Percentiles rank a stretch among this genome's conserved stretches.
Evolutionary conservation across 176 grass and related monocot genomes (phyloP).

Genomic region (Tuctoria greenei): DNA sequence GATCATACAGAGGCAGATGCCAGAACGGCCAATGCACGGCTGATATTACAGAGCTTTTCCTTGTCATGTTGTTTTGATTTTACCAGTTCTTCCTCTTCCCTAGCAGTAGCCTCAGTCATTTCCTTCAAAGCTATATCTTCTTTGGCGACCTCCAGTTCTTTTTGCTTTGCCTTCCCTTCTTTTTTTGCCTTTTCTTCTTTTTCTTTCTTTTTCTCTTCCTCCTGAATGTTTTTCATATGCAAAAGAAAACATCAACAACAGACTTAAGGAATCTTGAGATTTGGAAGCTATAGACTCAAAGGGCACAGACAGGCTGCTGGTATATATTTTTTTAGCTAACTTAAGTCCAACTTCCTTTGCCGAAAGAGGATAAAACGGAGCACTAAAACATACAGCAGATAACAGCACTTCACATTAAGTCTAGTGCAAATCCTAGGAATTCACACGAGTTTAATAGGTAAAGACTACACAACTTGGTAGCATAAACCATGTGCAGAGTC

Average conservation of each 20-base stretch:
- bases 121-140: constrained; percentile 97
- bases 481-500: not conserved
- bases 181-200: constrained; percentile 70
- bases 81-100: constrained; percentile 65
- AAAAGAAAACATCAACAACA: constrained; percentile 20
- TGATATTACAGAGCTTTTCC: constrained; percentile 85
- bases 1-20: constrained; percentile 92
- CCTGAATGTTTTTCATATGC: constrained; percentile 46
- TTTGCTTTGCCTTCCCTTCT: constrained; percentile 48
- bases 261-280: no score
- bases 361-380: no score
- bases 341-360: no score
- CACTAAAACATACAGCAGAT: constrained; percentile 11
- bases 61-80: constrained; percentile 64
- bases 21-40: constrained; percentile 72
- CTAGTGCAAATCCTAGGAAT: not conserved
- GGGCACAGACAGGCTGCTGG: no score
- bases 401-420: not conserved
- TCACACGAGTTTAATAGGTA: not conserved
- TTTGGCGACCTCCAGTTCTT: constrained; percentile 40
- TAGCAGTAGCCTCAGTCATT: constrained; percentile 82
- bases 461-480: constrained; percentile 3
- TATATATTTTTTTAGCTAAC: no score
- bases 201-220: constrained; percentile 83
- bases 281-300: no score